phyloP scores from a whole-genome alignment of 1,139 yeast species.

The Pichia sp. region DNA sequence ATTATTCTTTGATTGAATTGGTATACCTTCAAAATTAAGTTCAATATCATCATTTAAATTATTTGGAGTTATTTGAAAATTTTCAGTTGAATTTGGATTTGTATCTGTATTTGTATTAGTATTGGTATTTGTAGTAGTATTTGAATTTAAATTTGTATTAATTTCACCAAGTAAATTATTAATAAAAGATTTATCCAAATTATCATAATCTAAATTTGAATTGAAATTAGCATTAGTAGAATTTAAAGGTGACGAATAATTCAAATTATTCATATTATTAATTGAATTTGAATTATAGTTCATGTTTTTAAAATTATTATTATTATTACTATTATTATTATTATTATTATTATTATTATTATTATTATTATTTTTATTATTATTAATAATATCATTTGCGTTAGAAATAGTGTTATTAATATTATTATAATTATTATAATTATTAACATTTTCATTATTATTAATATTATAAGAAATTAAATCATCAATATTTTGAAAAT shows the following conservation, averaged over 20 bases:
- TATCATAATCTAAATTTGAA: not conserved
- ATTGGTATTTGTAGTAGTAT: too few relatives aligned
- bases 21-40: too few relatives aligned
- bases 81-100: too few relatives aligned
- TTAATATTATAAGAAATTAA: not conserved
- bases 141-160: not conserved
- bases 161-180: not conserved
- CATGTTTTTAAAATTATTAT: not conserved
- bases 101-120: too few relatives aligned
- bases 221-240: not conserved
- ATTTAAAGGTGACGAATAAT: not conserved
- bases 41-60: too few relatives aligned
- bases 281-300: not conserved
- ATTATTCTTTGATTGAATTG: too few relatives aligned
- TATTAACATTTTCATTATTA: not conserved
- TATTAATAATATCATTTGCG: too few relatives aligned
- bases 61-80: too few relatives aligned
- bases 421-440: not conserved
- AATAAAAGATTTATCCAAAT: slow-evolving; percentile 2
- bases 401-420: too few relatives aligned
- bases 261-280: not conserved
- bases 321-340: not conserved
- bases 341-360: too few relatives aligned
- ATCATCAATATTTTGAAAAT: not conserved
- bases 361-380: too few relatives aligned